Evolutionary conservation across 371 early-diverging fungal genomes (phyloP).

Genomic region (Mortierella sp.): DNA sequence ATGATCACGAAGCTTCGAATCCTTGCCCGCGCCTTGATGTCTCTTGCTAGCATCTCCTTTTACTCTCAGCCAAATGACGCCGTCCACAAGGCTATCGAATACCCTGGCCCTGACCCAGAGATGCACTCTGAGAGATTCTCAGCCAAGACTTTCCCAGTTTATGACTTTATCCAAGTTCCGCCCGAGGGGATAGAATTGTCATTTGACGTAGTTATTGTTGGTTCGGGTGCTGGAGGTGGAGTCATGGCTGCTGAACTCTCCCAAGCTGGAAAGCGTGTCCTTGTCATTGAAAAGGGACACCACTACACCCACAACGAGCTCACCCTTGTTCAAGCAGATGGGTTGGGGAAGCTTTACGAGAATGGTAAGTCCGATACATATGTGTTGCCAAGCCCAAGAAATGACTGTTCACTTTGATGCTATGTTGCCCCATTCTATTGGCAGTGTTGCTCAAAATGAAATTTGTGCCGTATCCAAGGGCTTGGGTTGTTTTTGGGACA

Average conservation of each 20-base stretch:
- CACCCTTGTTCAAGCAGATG: constrained; percentile 62
- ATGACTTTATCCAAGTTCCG: constrained; percentile 56
- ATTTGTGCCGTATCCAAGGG: too few species aligned
- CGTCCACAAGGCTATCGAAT: constrained; percentile 58
- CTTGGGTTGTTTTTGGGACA: too few species aligned
- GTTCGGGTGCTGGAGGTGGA: constrained; percentile 86
- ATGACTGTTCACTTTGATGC: constrained; percentile 22
- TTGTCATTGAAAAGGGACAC: constrained; percentile 83
- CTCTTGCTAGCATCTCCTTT: constrained; percentile 22
- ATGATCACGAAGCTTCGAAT: constrained; percentile 63
- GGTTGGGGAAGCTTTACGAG: constrained; percentile 65
- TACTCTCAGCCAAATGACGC: constrained; percentile 32
- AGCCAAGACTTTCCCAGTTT: constrained; percentile 47
- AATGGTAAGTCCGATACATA: constrained; percentile 21
- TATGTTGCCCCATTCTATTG: too few species aligned
- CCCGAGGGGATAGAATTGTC: constrained; percentile 54
- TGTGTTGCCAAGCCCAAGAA: background rate
- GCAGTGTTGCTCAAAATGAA: too few species aligned
- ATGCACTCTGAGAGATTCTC: constrained; percentile 54
- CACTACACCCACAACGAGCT: constrained; percentile 69
- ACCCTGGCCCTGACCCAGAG: constrained; percentile 63
- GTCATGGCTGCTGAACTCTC: constrained; percentile 80
- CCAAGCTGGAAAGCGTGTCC: constrained; percentile 73
- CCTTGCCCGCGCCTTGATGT: constrained; percentile 31
- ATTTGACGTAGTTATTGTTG: constrained; percentile 78